These are phyloP conservation scores for Rhynchosporium agropyri DNA, from an alignment of 2,329 filamentous ascomycete genomes.

Conservation along the genomic window DNA sequence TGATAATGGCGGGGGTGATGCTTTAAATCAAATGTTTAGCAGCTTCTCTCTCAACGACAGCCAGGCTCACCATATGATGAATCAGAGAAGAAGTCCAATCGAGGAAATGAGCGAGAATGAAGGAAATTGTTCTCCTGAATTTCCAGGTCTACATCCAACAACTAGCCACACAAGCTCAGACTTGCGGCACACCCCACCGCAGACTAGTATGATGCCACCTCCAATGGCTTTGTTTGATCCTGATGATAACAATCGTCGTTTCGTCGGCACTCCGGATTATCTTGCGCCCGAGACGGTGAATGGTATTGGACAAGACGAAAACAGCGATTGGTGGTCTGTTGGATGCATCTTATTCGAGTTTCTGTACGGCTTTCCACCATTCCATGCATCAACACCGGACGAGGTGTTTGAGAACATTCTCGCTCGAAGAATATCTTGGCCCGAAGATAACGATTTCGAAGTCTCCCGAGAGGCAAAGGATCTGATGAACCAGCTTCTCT, in stretches of 20 bases:
- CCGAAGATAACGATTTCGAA: slow-evolving; percentile 76
- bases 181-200: slow-evolving; percentile 61
- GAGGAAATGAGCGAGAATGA: slow-evolving; percentile 77
- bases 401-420: slow-evolving; percentile 97
- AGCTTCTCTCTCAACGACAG: slow-evolving; percentile 74
- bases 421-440: slow-evolving; percentile 88
- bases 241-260: slow-evolving; percentile 87
- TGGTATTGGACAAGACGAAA: slow-evolving; percentile 92
- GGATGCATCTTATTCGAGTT: slow-evolving; percentile 98
- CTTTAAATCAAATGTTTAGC: slow-evolving; percentile 78
- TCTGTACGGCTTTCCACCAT: slow-evolving; percentile 88
- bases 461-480: slow-evolving; percentile 90
- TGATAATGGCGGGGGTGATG: slow-evolving; percentile 90
- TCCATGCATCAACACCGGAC: slow-evolving; percentile 87
- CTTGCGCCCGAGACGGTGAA: slow-evolving; percentile 96
- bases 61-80: slow-evolving; percentile 43
- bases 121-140: slow-evolving; percentile 75
- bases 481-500: slow-evolving; percentile 89
- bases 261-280: slow-evolving; percentile 97
- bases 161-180: slow-evolving; percentile 47
- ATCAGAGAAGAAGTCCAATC: slow-evolving; percentile 58
- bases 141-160: slow-evolving; percentile 63
- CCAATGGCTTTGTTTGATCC: slow-evolving; percentile 96
- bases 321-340: slow-evolving; percentile 99
- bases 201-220: slow-evolving; percentile 77